Base-by-base conservation (phyloP, 192 early-diverging fungal genomes). In the Coemansia sp. region DNA sequence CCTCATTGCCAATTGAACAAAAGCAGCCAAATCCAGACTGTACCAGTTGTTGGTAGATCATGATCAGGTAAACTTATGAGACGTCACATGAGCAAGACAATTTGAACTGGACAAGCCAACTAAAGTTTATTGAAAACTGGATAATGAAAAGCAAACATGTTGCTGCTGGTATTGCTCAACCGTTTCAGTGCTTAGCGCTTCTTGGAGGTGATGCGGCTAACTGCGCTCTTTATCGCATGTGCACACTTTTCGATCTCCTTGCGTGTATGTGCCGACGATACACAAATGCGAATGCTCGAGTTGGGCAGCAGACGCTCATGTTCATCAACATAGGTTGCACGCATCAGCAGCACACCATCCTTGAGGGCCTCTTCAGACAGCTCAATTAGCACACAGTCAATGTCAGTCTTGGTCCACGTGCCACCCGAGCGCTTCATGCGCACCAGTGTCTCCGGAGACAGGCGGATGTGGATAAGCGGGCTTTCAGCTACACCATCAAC, bases 231-330 rank as follows among this genome's bases (percentile, higher is more conserved):
- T 61, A 96, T 83, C 22, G 88, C 85, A 41, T 84, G 75, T 9
- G 91, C 93, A 3, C 90, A 90, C 74, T 90, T 93, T 65, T 95
- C 94, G 19, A 85, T 85, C 57, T 97, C 96, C 74, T 93, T 92
- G 70, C 86, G 85, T 10, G 87, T 84, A 61, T 93, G 88, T 4
- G 83, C 88, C 38, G 89, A 85, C 6, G 87, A 87, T 7, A 93
- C 84, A 50, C 87, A 87, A 49, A 98, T 84, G 47, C 91, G 87
- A 69, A 98, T 92, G 70, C 88, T 93, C 8, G 96, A 89, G 64
- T 83, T 82, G 6, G 92, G 90, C 39, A 85, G 68, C 38, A 79
- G 62, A 38, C 74, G 76, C 82, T 98, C 96, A 65, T 98, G 96
- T 37, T 78, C 84, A 27, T 85, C 71, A 2, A 94, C 89, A 71